These are phyloP conservation scores for Mortierella claussenii DNA, from an alignment of 192 early-diverging fungal species.

Conservation along the genomic window DNA sequence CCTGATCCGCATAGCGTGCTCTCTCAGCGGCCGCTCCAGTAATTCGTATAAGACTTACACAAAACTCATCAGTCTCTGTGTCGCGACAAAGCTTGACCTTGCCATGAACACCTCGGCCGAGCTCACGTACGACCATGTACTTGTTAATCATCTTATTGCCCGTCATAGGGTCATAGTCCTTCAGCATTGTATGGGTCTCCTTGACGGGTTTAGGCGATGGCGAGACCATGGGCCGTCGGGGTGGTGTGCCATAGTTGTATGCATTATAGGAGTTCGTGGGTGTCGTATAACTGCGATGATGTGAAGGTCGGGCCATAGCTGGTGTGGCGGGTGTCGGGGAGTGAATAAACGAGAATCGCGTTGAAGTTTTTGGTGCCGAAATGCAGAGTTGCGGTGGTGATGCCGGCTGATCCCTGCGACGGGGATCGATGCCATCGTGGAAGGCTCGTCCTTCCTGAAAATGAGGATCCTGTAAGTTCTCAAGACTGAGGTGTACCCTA, in stretches of 20 bases:
- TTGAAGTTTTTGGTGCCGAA: slow-evolving; percentile 37
- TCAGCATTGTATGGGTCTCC: slow-evolving; percentile 86
- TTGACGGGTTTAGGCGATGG: slow-evolving; percentile 65
- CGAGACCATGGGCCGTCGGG: slow-evolving; percentile 18
- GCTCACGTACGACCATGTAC: slow-evolving; percentile 89
- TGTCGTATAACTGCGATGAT: slow-evolving; percentile 34
- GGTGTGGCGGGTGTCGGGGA: slow-evolving; percentile 42
- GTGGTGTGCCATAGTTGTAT: slow-evolving; percentile 32
- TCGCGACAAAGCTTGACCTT: slow-evolving; percentile 94
- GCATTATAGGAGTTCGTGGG: slow-evolving; percentile 21
- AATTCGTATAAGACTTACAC: no score
- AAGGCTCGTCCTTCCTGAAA: slow-evolving; percentile 29
- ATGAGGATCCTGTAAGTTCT: slow-evolving; percentile 11
- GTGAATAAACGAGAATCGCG: slow-evolving; percentile 45
- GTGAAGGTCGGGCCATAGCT: slow-evolving; percentile 34
- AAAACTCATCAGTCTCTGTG: slow-evolving; percentile 78
- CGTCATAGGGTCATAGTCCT: slow-evolving; percentile 83
- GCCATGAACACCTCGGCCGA: slow-evolving; percentile 95
- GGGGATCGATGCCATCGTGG: slow-evolving; percentile 25
- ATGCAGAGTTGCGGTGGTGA: slow-evolving; percentile 24
- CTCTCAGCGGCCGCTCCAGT: no score
- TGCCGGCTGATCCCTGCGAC: slow-evolving; percentile 26
- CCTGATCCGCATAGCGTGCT: no score
- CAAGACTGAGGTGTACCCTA: background rate
- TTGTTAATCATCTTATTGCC: slow-evolving; percentile 98